Base-by-base conservation (phyloP, 1,139 yeast species). In the Yamadazyma taylorii region DNA sequence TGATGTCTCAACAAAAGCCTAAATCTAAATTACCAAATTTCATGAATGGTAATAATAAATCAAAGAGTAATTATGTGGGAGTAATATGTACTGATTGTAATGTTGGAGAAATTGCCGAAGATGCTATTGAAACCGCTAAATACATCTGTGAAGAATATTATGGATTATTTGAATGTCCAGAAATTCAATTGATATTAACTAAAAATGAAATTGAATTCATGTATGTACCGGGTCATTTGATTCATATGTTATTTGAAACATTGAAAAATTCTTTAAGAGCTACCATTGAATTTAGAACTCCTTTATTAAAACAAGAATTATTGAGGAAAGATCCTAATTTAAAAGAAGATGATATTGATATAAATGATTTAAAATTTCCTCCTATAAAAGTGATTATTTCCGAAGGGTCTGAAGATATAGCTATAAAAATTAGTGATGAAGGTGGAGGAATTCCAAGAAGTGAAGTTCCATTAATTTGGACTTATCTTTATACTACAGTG, bases 381-480 rank as follows among this genome's bases (percentile, higher is more conserved):
- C 85, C 95, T 2, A 83, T 89, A 30, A 87, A 87, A 60, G 85
- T 89, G 17, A 85, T 89, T 42, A 89, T 88, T 17, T 86, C 90
- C n/a, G 88, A 87, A 57, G 97, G 97, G 10, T 78, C 80, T 30
- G 96, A 88, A 56, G 96, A 89, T 56, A 87, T 89, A 46, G 89
- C 96, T n/a, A 84, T 88, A 50, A 89, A 89, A 59, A 82, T 88
- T 42, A 82, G 92, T 30, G 97, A 88, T 57, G 96, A 88, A 64
- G 97, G 96, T 33, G 97, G 96, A 28, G 96, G 96, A 21, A 87
- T 89, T 43, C 86, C 96, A 3, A 72, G 96, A 43, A 75, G 88
- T 43, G 92, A 86, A 40, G 77, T 86, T 17, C 95, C 95, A 2
- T 70, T 85, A 45, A 86, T 88, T 33, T 88, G 96, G 96, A 87